Evolutionary conservation across 2,329 filamentous ascomycete genomes (phyloP), one percentile per base, ranked within the genome.

Genomic region (Rachicladosporium sp.): DNA sequence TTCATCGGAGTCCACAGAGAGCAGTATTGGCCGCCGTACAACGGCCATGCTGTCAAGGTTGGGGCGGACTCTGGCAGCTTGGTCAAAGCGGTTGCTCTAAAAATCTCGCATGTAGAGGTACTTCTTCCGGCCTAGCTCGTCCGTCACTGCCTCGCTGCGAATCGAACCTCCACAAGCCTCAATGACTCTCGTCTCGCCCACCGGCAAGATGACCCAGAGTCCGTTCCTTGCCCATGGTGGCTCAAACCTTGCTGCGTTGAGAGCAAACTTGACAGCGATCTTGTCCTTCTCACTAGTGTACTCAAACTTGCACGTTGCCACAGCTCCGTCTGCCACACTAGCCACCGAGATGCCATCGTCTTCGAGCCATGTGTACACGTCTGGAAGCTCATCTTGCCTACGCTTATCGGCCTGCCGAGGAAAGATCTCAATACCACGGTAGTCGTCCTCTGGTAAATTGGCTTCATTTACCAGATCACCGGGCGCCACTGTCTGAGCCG

Each of bases 401-500:
- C 15, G 15, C 15, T 19, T 19, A 15, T 56, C 61, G 0, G 60
- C 60, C 21, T 56, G 55, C 0, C 70, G 66, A 2, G 73, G 73
- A 51, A 76, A 76, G 15, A 77, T 66, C 50, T 77, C 73, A 0
- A 76, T 59, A 1, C 64, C 73, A 5, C 73, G 63, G 46, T 70
- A 75, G 45, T 76, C 70, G 42, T 77, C 73, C 1, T 63, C 48
- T 7, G 66, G 65, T 11, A 66, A 54, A 12, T 59, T 63, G 1
- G 66, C 69, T 36, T 64, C 63, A 33, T 67, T 65, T 6, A 52
- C 43, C 4, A 56, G 57, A 33, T 75, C 73, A 2, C 70, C 71
- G 3, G 67, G 63, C 2, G 71, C 64, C 4, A 70, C 60, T 2
- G 69, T 70, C 45, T 74, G 72, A 0, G 67, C 55, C 30, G 58